phyloP scores from a whole-genome alignment of 148 eudicot genomes.

The Arbutus unedo region DNA sequence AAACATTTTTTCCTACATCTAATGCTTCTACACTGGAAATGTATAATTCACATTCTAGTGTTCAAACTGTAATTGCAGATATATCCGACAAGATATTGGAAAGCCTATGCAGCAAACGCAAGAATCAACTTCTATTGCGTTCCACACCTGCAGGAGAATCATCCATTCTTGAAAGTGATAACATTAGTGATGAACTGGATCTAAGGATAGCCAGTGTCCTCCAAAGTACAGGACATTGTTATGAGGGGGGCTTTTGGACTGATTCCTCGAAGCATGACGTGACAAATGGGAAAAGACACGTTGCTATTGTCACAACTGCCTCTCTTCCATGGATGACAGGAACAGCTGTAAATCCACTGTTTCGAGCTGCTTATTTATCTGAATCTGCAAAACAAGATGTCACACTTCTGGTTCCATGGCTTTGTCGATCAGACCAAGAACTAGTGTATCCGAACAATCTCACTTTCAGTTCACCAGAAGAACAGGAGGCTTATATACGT shows the following conservation, averaged over 20 bases:
- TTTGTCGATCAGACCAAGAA: slow-evolving; percentile 88
- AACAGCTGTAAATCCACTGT: slow-evolving; percentile 94
- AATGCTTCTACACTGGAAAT: background rate
- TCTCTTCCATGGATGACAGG: slow-evolving; percentile 99
- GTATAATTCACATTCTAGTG: background rate
- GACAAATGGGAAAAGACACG: slow-evolving; percentile 67
- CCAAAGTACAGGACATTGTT: slow-evolving; percentile 91
- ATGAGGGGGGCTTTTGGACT: slow-evolving; percentile 89
- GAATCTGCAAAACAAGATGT: slow-evolving; percentile 85
- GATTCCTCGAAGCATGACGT: slow-evolving; percentile 43
- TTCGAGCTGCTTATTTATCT: slow-evolving; percentile 93
- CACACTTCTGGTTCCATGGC: slow-evolving; percentile 95
- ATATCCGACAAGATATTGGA: slow-evolving; percentile 90
- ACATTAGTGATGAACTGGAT: slow-evolving; percentile 73
- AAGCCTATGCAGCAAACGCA: slow-evolving; percentile 75
- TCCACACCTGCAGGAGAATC: slow-evolving; percentile 67
- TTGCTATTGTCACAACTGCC: slow-evolving; percentile 96
- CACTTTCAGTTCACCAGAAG: slow-evolving; percentile 82
- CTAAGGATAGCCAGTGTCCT: slow-evolving; percentile 89
- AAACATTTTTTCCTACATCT: background rate
- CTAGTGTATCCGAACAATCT: slow-evolving; percentile 85
- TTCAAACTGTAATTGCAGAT: slow-evolving; percentile 39
- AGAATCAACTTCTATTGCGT: slow-evolving; percentile 53
- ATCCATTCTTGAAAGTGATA: slow-evolving; percentile 58
- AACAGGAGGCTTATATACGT: slow-evolving; percentile 82